These are phyloP conservation scores for Wickerhamomyces chambardii DNA, from an alignment of 805 yeast genomes.

Conservation along the genomic window DNA sequence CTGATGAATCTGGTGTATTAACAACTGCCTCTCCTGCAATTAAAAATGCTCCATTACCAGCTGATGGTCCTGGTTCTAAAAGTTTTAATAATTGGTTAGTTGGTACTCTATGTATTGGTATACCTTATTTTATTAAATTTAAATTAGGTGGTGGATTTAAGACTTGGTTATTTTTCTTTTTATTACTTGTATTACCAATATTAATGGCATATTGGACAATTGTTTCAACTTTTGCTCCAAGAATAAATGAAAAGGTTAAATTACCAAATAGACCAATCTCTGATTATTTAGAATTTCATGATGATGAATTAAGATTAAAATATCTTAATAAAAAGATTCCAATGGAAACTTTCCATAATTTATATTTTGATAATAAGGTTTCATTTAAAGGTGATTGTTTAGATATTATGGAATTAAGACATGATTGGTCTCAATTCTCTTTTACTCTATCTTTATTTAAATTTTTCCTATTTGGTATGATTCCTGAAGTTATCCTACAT, in stretches of 20 bases:
- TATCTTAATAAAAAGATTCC: conserved; percentile 80
- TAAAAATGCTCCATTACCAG: conserved; percentile 80
- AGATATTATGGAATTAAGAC: conserved; percentile 78
- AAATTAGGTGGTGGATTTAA: conserved; percentile 64
- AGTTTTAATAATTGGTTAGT: conserved; percentile 60
- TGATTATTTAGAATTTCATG: conserved; percentile 75
- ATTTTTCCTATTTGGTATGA: conserved; percentile 78
- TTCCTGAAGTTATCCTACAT: conserved; percentile 89
- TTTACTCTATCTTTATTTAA: conserved; percentile 73
- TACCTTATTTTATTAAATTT: conserved; percentile 57
- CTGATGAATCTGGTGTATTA: conserved; percentile 35
- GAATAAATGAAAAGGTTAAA: conserved; percentile 68
- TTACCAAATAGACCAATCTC: conserved; percentile 74
- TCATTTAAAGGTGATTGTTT: conserved; percentile 82
- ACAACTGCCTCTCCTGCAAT: conserved; percentile 49
- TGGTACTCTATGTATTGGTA: conserved; percentile 34
- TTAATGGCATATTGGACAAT: conserved; percentile 80
- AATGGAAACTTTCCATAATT: conserved; percentile 86
- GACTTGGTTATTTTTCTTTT: conserved; percentile 51
- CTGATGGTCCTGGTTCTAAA: conserved; percentile 84
- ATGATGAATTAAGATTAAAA: conserved; percentile 54
- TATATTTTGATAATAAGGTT: conserved; percentile 77
- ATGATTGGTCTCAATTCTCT: conserved; percentile 82
- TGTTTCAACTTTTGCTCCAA: conserved; percentile 68
- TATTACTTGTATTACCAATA: conserved; percentile 56